Evolutionary conservation across 73 alveolate species (phyloP).

Genomic region (Effrenium voratum): DNA sequence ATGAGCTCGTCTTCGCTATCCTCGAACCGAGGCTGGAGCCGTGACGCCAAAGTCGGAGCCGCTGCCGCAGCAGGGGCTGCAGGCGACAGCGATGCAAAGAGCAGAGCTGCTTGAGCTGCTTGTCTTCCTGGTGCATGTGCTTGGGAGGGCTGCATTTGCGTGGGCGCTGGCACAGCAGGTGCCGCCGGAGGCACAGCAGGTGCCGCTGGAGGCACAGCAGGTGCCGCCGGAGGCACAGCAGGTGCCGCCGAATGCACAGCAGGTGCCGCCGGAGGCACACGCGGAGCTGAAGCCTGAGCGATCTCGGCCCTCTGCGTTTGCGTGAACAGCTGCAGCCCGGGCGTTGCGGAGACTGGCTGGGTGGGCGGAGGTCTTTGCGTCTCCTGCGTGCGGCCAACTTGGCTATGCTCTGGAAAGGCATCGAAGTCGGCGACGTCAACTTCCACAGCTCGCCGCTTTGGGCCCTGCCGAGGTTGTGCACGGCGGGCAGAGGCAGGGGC

Average conservation of each 20-base stretch:
- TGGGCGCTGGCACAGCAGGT: not conserved
- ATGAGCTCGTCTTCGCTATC: conserved; percentile 46
- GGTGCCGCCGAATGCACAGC: no score
- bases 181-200: conserved; percentile 6
- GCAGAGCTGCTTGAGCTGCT: not conserved
- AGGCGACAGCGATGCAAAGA: not conserved
- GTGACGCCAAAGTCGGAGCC: conserved; percentile 2
- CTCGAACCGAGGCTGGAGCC: not conserved
- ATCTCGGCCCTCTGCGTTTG: not conserved
- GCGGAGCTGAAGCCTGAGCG: not conserved
- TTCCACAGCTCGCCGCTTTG: conserved; percentile 50
- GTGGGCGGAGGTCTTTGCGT: not conserved
- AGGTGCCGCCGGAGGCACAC: not conserved
- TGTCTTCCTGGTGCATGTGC: not conserved
- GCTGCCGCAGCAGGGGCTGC: not conserved
- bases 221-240: not conserved
- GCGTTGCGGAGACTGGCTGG: not conserved
- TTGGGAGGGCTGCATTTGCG: not conserved
- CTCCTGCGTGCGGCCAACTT: not conserved
- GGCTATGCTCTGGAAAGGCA: conserved; percentile 35
- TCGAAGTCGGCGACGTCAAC: conserved; percentile 11
- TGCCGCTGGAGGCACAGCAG: no score
- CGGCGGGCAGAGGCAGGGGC: conserved; percentile 7
- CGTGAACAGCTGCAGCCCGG: not conserved
- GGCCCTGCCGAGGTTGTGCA: conserved; percentile 33